Base-by-base conservation (phyloP, 164 flowering plant species). In the Platanus orientalis region DNA sequence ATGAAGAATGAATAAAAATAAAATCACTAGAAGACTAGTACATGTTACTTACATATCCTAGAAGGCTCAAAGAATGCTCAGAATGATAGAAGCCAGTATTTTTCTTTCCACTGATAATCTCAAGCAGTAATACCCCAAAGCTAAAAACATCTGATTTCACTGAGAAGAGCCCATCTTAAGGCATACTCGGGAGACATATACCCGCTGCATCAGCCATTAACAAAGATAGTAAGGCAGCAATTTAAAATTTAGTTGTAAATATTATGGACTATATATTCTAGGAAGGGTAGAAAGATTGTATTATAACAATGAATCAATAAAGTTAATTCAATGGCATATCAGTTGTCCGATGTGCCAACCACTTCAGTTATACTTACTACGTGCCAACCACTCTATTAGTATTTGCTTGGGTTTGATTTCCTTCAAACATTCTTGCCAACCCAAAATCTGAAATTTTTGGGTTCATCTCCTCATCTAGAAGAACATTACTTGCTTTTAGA, bases 41-140 rank as follows among this genome's bases (percentile, higher is more conserved):
- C n/a, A n/a, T n/a, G n/a, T n/a, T n/a, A n/a, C 60, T 67, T 24
- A 67, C 70, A 42, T 67, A 51, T 10, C 58, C 53, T 3, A 67
- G 44, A 60, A 67, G 64, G 54, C 27, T 67, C 24, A 32, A 29
- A 16, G 48, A 7, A 3, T 24, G 52, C 20, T 40, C 59, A 14
- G 70, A 19, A 28, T 27, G 64, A 67, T 42, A 54, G 58, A 27
- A 48, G 24, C 11, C 26, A 7, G 7, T 24, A 20, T 42, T 42
- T 13, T 14, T 42, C 47, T 11, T 42, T 3, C 47, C 47, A 42
- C 47, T 42, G 17, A 42, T 14, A 16, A 42, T 42, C 19, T 42
- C 47, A 10, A 42, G 47, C 12, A 42, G 47, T 14, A 42, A 11
- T 14, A 42, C 47, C 6, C 47, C 47, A 42, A 42, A 42, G 47